phyloP scores from a whole-genome alignment of 768 basidiomycete genomes.

The Royoungia palumana region DNA sequence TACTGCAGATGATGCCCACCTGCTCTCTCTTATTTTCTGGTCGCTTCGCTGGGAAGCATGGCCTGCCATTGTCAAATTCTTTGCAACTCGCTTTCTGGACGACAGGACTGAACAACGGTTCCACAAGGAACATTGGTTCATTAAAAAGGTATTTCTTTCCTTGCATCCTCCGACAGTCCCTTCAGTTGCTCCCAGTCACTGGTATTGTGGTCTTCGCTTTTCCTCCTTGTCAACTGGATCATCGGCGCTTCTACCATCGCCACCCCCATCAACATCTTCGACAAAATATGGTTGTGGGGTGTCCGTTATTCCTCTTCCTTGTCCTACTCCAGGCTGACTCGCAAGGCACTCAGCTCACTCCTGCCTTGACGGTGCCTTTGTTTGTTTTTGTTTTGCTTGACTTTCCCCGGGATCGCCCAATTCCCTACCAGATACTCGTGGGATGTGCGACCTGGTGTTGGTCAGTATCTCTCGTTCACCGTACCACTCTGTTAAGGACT shows the following conservation, averaged over 20 bases:
- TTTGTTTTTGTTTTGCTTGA: constrained; percentile 66
- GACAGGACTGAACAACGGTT: constrained; percentile 50
- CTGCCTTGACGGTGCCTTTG: constrained; percentile 59
- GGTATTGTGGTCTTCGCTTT: constrained; percentile 60
- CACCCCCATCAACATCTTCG: constrained; percentile 41
- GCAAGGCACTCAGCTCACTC: constrained; percentile 42
- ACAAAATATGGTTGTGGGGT: constrained; percentile 62
- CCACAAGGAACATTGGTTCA: constrained; percentile 68
- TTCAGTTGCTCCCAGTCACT: constrained; percentile 37
- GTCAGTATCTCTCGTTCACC: constrained; percentile 32
- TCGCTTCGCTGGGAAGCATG: constrained; percentile 56
- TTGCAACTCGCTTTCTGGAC: constrained; percentile 59
- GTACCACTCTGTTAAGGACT: constrained; percentile 10
- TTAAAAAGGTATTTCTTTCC: constrained; percentile 45
- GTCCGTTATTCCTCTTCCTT: constrained; percentile 31
- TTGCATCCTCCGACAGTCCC: not conserved
- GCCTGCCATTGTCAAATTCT: constrained; percentile 55
- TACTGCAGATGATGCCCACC: constrained; percentile 36
- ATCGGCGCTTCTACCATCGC: constrained; percentile 54
- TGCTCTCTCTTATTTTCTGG: constrained; percentile 33
- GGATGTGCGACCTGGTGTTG: constrained; percentile 61
- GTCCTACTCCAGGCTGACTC: not conserved
- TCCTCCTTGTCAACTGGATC: constrained; percentile 68
- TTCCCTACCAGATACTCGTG: constrained; percentile 61
- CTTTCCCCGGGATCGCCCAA: constrained; percentile 60